Evolutionary conservation across 2,329 filamentous ascomycete genomes (phyloP), one percentile per base, ranked within the genome.

Genomic region (Thelonectria discophora): DNA sequence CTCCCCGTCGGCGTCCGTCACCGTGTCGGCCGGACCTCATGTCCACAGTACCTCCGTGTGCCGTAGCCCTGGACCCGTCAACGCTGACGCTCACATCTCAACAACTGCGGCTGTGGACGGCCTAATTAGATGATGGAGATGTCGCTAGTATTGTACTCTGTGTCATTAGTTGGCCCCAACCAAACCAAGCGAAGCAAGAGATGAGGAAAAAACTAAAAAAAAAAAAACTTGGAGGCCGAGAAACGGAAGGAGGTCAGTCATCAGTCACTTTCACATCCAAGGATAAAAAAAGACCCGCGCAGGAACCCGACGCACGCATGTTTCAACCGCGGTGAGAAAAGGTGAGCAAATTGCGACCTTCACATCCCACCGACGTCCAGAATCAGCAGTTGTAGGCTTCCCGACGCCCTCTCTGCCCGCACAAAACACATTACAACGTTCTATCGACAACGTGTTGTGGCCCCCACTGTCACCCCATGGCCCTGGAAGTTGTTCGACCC

Each of bases 381-480:
- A 45, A 45, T 43, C 53, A 49, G 46, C 53, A 48, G 53, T 37
- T 56, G 15, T 42, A 46, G 15, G 30, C 32, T 34, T 34, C 40
- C 40, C 37, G 27, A 42, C 37, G 30, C 17, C 32, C 21, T 21
- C 12, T 2, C n/a, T 37, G 24, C 20, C 20, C 18, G n/a, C 34
- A 55, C 49, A 54, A 39, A 54, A 11, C 39, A 27, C 50, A 34
- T 49, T 49, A 55, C 64, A 67, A 67, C 51, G 53, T 61, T 54
- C 32, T 50, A 59, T 49, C 34, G 59, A 71, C 69, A 71, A 71
- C 69, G 69, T 69, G 69, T 69, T 64, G 58, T 63, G 64, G 69
- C 69, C 69, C 69, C 69, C 69, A 71, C 69, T 30, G 63, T 71
- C 69, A 71, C 64, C 65, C 69, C 62, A 71, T 70, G 49, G 49